Conservation (phyloP, 2,329 filamentous ascomycete species). For the Knufia fluminis region DNA sequence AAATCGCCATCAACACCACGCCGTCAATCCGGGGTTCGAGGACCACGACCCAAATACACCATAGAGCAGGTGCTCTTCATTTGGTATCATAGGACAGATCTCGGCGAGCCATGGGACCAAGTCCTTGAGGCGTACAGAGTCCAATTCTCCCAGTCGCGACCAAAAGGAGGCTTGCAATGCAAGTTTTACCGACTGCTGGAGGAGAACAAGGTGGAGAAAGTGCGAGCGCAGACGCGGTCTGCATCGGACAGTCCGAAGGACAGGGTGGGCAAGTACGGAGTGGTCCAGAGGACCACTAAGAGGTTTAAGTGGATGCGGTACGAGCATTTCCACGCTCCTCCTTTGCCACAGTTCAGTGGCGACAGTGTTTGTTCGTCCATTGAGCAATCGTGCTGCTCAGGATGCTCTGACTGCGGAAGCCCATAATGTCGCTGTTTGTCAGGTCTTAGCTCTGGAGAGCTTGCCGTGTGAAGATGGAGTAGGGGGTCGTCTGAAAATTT, state of each 20-base stretch:
- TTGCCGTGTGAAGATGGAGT: neutral
- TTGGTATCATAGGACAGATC: conserved; percentile 41
- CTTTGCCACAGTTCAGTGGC: neutral
- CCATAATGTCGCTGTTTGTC: neutral
- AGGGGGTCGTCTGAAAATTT: neutral
- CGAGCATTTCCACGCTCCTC: conserved; percentile 1
- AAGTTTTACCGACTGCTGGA: conserved; percentile 43
- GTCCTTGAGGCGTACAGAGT: conserved; percentile 36
- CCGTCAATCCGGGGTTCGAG: conserved; percentile 18
- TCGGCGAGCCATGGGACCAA: conserved; percentile 38
- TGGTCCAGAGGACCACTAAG: conserved; percentile 31
- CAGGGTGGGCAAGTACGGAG: conserved; percentile 31
- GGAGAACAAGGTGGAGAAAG: conserved; percentile 35
- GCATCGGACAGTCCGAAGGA: conserved; percentile 10
- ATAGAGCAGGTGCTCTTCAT: conserved; percentile 42
- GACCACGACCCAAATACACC: conserved; percentile 38
- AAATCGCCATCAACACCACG: neutral
- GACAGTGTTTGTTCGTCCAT: neutral
- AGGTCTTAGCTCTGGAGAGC: neutral
- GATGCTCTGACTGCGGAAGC: neutral
- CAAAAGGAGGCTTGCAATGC: conserved; percentile 41
- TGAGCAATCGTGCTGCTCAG: neutral
- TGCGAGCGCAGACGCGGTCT: conserved; percentile 32
- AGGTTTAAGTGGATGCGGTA: conserved; percentile 37
- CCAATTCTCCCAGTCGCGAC: conserved; percentile 33